These are phyloP conservation scores for Pestalotiopsis sp. DNA, from an alignment of 2,329 filamentous ascomycete species.

Conservation along the genomic window DNA sequence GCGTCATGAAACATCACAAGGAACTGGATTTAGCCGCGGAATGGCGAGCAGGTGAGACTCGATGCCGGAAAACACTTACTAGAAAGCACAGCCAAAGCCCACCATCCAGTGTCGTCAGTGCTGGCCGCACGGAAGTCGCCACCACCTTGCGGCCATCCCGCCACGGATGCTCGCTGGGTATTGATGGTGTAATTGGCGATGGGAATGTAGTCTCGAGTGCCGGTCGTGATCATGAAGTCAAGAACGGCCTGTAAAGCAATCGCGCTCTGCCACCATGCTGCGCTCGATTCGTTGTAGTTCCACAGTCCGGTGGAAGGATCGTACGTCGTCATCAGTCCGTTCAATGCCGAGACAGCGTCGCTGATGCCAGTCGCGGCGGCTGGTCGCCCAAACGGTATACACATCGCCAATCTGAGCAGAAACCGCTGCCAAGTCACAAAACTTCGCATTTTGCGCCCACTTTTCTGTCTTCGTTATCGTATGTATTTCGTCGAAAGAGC, in stretches of 20 bases:
- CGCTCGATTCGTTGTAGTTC: neutral
- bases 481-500: too few relatives aligned
- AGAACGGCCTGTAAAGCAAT: constrained; percentile 37
- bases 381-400: neutral
- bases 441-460: neutral
- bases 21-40: too few relatives aligned
- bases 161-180: constrained; percentile 34
- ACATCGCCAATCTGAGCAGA: neutral
- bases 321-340: constrained; percentile 3
- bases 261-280: constrained; percentile 42
- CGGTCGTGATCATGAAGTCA: constrained; percentile 39
- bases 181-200: constrained; percentile 34
- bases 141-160: constrained; percentile 39
- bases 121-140: constrained; percentile 42
- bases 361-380: neutral
- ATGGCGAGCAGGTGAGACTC: too few relatives aligned
- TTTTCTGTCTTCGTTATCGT: too few relatives aligned
- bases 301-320: constrained; percentile 1
- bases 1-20: too few relatives aligned
- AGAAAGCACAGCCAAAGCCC: constrained; percentile 52
- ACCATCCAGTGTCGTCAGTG: constrained; percentile 54
- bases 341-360: neutral
- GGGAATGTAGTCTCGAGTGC: constrained; percentile 31
- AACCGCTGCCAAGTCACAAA: neutral
- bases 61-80: too few relatives aligned